Base-by-base conservation (phyloP, 768 basidiomycete species). In the Dacryopinax primogenitus region DNA sequence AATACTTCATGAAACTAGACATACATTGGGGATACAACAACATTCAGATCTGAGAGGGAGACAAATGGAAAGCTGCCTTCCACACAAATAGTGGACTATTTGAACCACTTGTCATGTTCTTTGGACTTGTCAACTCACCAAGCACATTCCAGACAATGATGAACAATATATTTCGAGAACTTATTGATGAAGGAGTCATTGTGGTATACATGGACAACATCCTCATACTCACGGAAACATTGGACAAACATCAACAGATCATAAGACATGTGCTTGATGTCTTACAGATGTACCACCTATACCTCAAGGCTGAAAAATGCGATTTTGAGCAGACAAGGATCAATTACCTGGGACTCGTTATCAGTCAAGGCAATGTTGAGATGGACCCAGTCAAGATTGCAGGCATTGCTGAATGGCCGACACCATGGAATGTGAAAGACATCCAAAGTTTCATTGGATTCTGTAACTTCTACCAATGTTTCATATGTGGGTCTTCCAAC, bases 311-410 rank as follows among this genome's bases (percentile, higher is more conserved):
- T 21, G 58, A 62, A 30, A 66, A 66, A 21, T 80, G 78, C 67
- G 34, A 34, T 11, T 78, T 76, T 51, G 65, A 72, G 11, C 30
- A 32, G 4, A 28, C 1, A 0, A 26, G 71, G 33, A 66, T 73
- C 0, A 68, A 75, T 33, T 78, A 74, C 35, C 70, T 66, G 12
- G 66, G 66, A 37, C 67, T 65, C 39, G 63, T 68, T 36, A 35
- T 66, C 47, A 33, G 32, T 26, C 12, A 63, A 0, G 39, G 47
- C 21, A 9, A 63, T 0, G 66, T 77, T 0, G 13, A 36, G 0
- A 78, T 79, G 74, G 75, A 79, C 62, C 70, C 72, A 0, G 36
- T 18, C 0, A 79, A 79, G 51, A 67, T 78, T 1, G 66, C 1
- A 62, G 68, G 21, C 68, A 72, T 77, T 2, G 13, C n/a, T 0